Percentiles rank a stretch among this genome's conserved stretches.
Evolutionary conservation across 208 protist species (phyloP).

Genomic region (Leptomonas pyrrhocoris): DNA sequence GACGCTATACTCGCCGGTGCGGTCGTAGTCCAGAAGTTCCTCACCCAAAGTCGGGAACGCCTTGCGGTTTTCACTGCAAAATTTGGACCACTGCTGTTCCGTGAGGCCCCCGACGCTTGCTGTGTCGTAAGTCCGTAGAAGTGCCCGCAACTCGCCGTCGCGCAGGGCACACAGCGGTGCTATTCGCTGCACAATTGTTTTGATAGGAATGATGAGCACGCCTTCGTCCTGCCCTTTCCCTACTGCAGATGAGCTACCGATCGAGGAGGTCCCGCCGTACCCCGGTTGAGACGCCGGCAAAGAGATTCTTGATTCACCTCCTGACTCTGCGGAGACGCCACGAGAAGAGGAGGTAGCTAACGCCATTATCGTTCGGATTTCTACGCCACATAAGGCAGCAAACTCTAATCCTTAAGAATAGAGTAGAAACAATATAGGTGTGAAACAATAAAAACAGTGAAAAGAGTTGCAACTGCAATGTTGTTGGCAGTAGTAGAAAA

Average conservation of each 20-base stretch:
- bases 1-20: conserved; percentile 69
- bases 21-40: conserved; percentile 62
- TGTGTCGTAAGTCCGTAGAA: conserved; percentile 65
- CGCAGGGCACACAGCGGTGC: conserved; percentile 49
- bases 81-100: conserved; percentile 68
- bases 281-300: neutral
- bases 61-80: conserved; percentile 73
- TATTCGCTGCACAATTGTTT: conserved; percentile 62
- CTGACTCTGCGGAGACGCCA: neutral
- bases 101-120: conserved; percentile 59
- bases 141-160: conserved; percentile 42
- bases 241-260: neutral
- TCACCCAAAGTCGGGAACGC: conserved; percentile 59
- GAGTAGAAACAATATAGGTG: neutral
- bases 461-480: neutral
- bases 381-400: neutral
- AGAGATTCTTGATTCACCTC: neutral
- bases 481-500: neutral
- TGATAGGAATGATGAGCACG: conserved; percentile 51
- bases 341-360: conserved; percentile 15
- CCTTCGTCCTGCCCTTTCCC: conserved; percentile 4
- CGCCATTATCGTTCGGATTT: conserved; percentile 9
- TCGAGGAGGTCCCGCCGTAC: neutral
- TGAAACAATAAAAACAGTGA: neutral
- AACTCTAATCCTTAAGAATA: neutral